Base-by-base conservation (phyloP, 371 early-diverging fungal species). In the Catenaria anguillulae region DNA sequence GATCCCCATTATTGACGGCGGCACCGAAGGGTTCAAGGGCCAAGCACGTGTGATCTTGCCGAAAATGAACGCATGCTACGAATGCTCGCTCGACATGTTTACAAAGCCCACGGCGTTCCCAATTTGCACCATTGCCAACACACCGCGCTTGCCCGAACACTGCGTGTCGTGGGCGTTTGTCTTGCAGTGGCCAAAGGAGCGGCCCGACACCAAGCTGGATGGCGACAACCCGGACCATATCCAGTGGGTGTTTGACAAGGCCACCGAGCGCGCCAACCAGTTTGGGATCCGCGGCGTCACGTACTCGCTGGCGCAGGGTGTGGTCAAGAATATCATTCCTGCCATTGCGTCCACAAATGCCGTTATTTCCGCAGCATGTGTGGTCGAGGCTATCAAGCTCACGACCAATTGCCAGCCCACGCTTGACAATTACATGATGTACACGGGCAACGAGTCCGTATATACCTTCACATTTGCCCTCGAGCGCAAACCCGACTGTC, bases 21-120 rank as follows among this genome's bases (percentile, higher is more conserved):
- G 97, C 15, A 95, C 94, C 2, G 97, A 97, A 75, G 96, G 90
- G 0, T 91, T 94, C 69, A 90, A 90, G 70, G 97, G 97, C 21
- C 94, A 97, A 67, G 83, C 90, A 2, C 82, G 94, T 62, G 86
- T 94, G 5, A 93, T 97, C 60, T 66, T 93, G 35, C 93, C 93
- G 0, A 78, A 78, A 4, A 74, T 84, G 42, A 84, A 81, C 10
- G 82, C 88, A 2, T 91, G 91, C 67, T 88, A 86, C 61, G 90
- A 91, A 68, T 91, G 91, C 66, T 84, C 89, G 0, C 68, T 90
- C 62, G 84, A 84, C 61, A 79, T 91, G 85, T 74, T 85, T 58
- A 81, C 80, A 63, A 79, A 69, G 40, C 78, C 71, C 62, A 71
- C 71, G 3, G 73, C 78, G 1, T 85, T 75, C 52, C 86, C 86